These are phyloP conservation scores for Endoconidiophora polonica DNA, from an alignment of 2,329 filamentous ascomycete genomes.

Conservation along the genomic window DNA sequence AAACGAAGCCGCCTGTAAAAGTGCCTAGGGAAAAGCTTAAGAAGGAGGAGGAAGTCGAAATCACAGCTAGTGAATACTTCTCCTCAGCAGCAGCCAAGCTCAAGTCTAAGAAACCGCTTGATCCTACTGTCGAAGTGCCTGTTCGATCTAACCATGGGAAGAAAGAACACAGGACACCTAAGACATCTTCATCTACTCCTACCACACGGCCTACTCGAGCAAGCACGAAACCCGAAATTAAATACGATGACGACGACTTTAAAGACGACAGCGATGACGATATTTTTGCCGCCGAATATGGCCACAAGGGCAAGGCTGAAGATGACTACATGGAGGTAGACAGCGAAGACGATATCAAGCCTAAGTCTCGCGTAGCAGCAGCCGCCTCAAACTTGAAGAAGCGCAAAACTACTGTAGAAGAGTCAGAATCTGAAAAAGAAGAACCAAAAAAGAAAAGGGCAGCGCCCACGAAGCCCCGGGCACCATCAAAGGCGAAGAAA, in stretches of 20 bases:
- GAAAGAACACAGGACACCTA: constrained; percentile 20
- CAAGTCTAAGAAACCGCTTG: constrained; percentile 24
- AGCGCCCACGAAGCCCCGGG: constrained; percentile 39
- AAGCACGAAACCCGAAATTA: neutral
- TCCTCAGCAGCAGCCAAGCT: constrained; percentile 20
- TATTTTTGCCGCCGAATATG: constrained; percentile 60
- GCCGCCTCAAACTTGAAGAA: constrained; percentile 29
- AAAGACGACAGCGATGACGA: constrained; percentile 62
- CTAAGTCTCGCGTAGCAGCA: constrained; percentile 19
- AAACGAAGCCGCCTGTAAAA: constrained; percentile 36
- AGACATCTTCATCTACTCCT: constrained; percentile 17
- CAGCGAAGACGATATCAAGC: constrained; percentile 40
- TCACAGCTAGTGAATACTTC: constrained; percentile 42
- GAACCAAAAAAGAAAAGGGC: constrained; percentile 47
- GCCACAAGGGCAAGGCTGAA: constrained; percentile 46
- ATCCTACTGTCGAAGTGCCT: constrained; percentile 24
- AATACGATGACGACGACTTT: constrained; percentile 38
- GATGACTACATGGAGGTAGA: constrained; percentile 58
- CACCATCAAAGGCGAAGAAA: constrained; percentile 43
- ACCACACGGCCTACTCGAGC: constrained; percentile 4
- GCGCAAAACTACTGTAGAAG: constrained; percentile 38
- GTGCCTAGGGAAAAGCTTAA: constrained; percentile 39
- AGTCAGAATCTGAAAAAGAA: constrained; percentile 40
- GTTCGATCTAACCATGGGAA: constrained; percentile 39
- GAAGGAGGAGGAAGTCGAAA: constrained; percentile 28